Percentiles rank a stretch among this genome's conserved stretches.
Evolutionary conservation across 768 basidiomycete species (phyloP).

Genomic region (Cystobasidium tubakii): DNA sequence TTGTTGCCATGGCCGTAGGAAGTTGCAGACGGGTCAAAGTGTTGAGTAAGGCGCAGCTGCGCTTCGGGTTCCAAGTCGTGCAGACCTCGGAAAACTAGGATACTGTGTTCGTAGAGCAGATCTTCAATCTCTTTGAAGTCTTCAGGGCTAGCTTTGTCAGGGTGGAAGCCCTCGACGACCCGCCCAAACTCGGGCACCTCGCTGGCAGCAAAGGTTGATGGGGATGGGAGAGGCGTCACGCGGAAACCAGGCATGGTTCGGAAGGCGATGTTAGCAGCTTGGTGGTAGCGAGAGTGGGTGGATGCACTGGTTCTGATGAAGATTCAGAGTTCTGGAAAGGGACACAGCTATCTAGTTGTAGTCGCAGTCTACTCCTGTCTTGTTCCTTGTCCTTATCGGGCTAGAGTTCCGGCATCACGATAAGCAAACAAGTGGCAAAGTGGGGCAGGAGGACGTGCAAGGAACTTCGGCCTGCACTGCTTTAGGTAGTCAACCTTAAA

Average conservation of each 20-base stretch:
- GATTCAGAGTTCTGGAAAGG: no score
- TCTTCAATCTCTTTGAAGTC: constrained; percentile 37
- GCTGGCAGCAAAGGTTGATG: constrained; percentile 11
- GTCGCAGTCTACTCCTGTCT: no score
- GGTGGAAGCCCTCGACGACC: constrained; percentile 29
- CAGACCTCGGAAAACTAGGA: constrained; percentile 43
- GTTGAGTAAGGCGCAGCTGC: constrained; percentile 36
- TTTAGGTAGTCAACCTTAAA: no score
- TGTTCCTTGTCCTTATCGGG: no score
- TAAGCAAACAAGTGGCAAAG: no score
- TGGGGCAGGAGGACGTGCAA: no score
- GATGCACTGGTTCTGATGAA: no score
- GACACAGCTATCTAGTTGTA: no score
- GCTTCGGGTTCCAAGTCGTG: constrained; percentile 35
- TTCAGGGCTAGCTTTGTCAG: constrained; percentile 11
- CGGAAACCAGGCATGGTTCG: constrained; percentile 2
- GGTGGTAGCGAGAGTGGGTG: neutral
- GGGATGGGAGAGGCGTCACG: neutral
- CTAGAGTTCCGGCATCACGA: no score
- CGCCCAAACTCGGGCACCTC: constrained; percentile 28
- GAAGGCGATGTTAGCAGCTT: neutral
- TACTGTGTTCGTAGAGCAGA: constrained; percentile 42
- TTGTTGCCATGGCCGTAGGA: constrained; percentile 41
- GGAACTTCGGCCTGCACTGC: no score
- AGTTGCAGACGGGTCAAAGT: constrained; percentile 39